phyloP scores from a whole-genome alignment of 257 asterid genomes.

The Knoxia roxburghii region DNA sequence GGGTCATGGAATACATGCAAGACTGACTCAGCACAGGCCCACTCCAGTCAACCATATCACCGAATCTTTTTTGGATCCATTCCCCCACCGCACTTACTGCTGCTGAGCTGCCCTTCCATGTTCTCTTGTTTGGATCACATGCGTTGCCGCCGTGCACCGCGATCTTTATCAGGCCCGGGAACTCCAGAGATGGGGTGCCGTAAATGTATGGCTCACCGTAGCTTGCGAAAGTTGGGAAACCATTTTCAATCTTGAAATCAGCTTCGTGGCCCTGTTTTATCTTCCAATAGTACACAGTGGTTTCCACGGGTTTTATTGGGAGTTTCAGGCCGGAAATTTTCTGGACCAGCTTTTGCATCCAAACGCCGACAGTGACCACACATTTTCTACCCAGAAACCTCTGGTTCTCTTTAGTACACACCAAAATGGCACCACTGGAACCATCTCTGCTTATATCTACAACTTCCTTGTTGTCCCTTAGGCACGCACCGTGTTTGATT shows the following conservation, averaged over 20 bases:
- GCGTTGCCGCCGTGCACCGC: constrained; percentile 60
- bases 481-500: constrained; percentile 46
- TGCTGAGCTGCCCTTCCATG: constrained; percentile 38
- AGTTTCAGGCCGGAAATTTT: constrained; percentile 39
- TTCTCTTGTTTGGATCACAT: constrained; percentile 67
- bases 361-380: constrained; percentile 73
- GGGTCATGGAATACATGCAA: constrained; percentile 92
- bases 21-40: constrained; percentile 59
- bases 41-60: constrained; percentile 37
- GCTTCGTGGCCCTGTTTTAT: constrained; percentile 52
- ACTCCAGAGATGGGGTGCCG: constrained; percentile 88
- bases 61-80: constrained; percentile 55
- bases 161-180: constrained; percentile 70
- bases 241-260: constrained; percentile 56
- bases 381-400: constrained; percentile 47
- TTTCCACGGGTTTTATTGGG: constrained; percentile 78
- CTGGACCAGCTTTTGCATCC: constrained; percentile 51
- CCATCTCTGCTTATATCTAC: constrained; percentile 27
- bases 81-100: constrained; percentile 17
- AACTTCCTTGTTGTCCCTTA: constrained; percentile 54
- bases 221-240: constrained; percentile 84
- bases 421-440: constrained; percentile 30
- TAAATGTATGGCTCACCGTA: constrained; percentile 66
- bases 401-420: constrained; percentile 23
- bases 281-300: constrained; percentile 64